Evolutionary conservation across 345 rosid genomes (phyloP), one percentile per base, ranked within the genome.

Genomic region (Salix viminalis): DNA sequence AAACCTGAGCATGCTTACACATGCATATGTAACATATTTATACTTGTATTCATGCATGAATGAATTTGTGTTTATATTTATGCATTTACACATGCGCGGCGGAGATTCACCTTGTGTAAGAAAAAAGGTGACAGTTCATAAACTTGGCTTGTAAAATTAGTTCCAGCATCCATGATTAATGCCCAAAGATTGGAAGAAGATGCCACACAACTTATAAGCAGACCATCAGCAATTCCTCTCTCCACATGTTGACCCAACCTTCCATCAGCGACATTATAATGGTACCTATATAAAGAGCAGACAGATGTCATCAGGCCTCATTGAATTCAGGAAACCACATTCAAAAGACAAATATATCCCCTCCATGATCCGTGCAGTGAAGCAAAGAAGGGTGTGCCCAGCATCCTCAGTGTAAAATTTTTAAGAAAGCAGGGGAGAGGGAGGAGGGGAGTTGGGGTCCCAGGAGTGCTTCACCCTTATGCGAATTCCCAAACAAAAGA

Each of bases 101-200:
- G 32, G 48, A 21, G 44, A 69, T 67, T 77, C 62, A 78, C 84
- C 81, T 81, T 81, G 72, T 81, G 84, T 67, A 81, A 77, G 78
- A 81, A 81, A 74, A 77, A 70, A 7, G 81, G 84, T 9, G 81
- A 81, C 39, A 81, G 23, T 46, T 77, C 78, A 70, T 77, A 77
- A 52, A 77, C 84, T 75, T 81, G 84, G 64, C 39, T 54, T 65
- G 84, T 73, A 42, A 77, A 77, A 70, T 74, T 74, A 74, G 84
- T 81, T 74, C 81, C 84, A 41, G 84, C 84, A 56, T 81, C 84
- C 84, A 81, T 81, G 32, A 81, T 81, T 34, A 81, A 60, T 28
- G 84, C 84, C 84, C 84, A 81, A 41, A 81, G 79, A 71, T 81
- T 81, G 46, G 84, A 77, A 70, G 73, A 81, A n/a, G 84, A 77